Evolutionary conservation across 176 grass and related monocot genomes (phyloP), one percentile per base, ranked within the genome.

Genomic region (Eragrostis curvula): DNA sequence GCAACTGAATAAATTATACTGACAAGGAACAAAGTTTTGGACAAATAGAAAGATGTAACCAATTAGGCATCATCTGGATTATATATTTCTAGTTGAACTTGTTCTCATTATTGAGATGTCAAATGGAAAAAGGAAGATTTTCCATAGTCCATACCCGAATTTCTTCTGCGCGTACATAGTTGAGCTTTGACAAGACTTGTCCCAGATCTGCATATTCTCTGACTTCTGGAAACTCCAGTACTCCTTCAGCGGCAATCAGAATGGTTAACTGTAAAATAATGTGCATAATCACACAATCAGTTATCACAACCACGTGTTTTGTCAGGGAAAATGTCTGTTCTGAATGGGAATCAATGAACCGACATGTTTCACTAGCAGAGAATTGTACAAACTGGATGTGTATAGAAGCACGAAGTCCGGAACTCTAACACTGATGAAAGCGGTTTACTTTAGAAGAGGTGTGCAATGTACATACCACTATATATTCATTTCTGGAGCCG

Each of bases 401-500:
- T n/a, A n/a, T n/a, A n/a, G n/a, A n/a, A n/a, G n/a, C n/a, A n/a
- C n/a, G n/a, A n/a, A n/a, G n/a, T n/a, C n/a, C n/a, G 49, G 49
- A 51, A 17, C 14, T 51, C 49, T 3, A 51, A 20, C 27, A 18
- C 13, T 23, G 45, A 70, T 55, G 20, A 36, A 36, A 59, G 59
- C 32, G 32, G 32, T 36, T 36, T 36, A 36, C 32, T 36, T 36
- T 36, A 36, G 6, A 53, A 10, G 5, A 82, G 68, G 45, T 68
- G 45, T 15, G 28, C 50, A 52, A 14, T 52, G 14, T 21, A 57
- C 73, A 14, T 71, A 87, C 79, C 79, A 71, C 85, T 61, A 75
- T 75, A n/a, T 81, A 81, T 45, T 87, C 64, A 8, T 87, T 87
- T 57, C 36, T 70, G 67, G 59, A 72, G 58, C 74, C 86, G 78